Percentiles rank a stretch among this genome's conserved stretches.
Evolutionary conservation across 2,329 filamentous ascomycete species (phyloP).

Genomic region (Cladosporium phlei): DNA sequence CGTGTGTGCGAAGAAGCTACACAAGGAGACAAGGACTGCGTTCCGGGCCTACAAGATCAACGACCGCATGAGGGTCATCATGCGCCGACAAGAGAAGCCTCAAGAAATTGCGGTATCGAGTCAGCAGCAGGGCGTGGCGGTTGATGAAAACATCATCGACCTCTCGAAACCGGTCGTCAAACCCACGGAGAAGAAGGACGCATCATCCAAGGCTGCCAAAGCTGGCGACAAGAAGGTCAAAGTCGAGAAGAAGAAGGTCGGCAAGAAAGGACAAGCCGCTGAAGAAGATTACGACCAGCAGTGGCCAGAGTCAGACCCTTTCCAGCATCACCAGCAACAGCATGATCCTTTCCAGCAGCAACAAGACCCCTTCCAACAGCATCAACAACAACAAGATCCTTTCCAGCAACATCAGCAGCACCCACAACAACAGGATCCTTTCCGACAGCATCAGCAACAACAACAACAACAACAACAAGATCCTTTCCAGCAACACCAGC

Average conservation of each 20-base stretch:
- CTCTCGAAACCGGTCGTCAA: not conserved
- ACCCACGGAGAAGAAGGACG: not conserved
- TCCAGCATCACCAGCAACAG: not conserved
- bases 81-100: not conserved
- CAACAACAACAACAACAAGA: not conserved
- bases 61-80: not conserved
- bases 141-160: conserved; percentile 5
- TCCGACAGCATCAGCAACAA: not conserved
- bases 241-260: not conserved
- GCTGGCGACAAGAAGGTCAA: not conserved
- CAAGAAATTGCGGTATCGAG: no score
- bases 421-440: not conserved
- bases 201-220: not conserved
- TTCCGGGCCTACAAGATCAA: conserved; percentile 2
- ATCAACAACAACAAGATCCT: not conserved
- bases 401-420: not conserved
- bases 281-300: conserved; percentile 1
- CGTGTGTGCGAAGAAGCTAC: conserved; percentile 10
- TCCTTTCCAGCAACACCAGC: not conserved
- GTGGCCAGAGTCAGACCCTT: not conserved
- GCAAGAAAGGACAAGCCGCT: not conserved
- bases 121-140: not conserved
- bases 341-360: not conserved
- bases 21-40: not conserved
- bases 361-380: not conserved